A percentile compares a stretch with the other conserved stretches of the same genome.
Conservation (phyloP, 495 filamentous ascomycete genomes). For the Penicillium fimorum region DNA sequence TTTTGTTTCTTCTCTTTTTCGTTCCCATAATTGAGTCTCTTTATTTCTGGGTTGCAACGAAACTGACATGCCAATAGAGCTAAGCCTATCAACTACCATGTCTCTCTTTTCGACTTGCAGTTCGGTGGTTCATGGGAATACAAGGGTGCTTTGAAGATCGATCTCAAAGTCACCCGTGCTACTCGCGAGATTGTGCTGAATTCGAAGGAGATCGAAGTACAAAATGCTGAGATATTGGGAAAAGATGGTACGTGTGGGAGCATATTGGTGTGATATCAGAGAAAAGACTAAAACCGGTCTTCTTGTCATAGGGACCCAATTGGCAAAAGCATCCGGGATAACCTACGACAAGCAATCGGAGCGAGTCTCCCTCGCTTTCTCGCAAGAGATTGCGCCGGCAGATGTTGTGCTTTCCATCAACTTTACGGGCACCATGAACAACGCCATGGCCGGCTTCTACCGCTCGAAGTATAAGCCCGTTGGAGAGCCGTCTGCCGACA, state of each 20-base stretch:
- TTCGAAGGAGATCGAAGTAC: constrained; percentile 46
- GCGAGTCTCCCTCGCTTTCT: constrained; percentile 70
- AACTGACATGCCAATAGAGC: constrained; percentile 45
- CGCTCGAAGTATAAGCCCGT: constrained; percentile 88
- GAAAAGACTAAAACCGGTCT: constrained; percentile 12
- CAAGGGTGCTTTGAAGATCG: constrained; percentile 71
- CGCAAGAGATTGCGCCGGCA: constrained; percentile 57
- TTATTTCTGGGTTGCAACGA: background rate
- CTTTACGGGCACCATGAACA: constrained; percentile 86
- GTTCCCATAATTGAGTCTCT: background rate
- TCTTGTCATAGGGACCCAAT: constrained; percentile 24
- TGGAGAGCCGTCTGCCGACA: constrained; percentile 63
- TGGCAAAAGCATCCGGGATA: constrained; percentile 62
- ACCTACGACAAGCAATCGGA: constrained; percentile 78
- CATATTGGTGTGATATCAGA: background rate
- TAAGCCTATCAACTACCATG: constrained; percentile 81
- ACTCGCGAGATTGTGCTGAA: constrained; percentile 76
- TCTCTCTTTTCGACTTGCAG: constrained; percentile 78
- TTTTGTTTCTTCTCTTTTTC: background rate
- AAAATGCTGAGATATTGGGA: constrained; percentile 33
- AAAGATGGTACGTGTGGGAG: constrained; percentile 31
- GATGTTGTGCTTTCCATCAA: constrained; percentile 67
- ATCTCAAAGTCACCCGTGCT: constrained; percentile 57
- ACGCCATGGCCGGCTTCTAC: constrained; percentile 95
- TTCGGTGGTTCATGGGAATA: constrained; percentile 71